Conservation (phyloP, 352 stramenopile species). For the Salisapilia sapeloensis region DNA sequence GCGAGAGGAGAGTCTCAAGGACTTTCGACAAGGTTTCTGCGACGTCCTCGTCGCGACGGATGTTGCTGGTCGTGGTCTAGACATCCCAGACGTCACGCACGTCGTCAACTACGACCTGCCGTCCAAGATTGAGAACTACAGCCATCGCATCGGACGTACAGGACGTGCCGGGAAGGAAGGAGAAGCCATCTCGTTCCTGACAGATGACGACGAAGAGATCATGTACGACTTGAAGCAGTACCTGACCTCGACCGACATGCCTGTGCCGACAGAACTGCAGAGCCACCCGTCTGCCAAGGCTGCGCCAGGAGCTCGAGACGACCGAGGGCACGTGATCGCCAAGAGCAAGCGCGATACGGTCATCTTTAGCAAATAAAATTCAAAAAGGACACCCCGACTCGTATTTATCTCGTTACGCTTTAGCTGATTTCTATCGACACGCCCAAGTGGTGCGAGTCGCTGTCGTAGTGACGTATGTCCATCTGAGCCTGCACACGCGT, state of each 20-base stretch:
- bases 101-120: constrained; percentile 99
- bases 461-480: constrained; percentile 72
- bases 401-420: not conserved
- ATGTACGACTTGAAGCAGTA: constrained; percentile 96
- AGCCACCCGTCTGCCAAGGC: constrained; percentile 87
- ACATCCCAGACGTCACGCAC: constrained; percentile 97
- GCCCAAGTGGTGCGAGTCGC: constrained; percentile 64
- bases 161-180: constrained; percentile 95
- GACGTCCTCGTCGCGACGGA: constrained; percentile 90
- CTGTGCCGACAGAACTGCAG: constrained; percentile 87
- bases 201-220: constrained; percentile 92
- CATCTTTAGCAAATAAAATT: constrained; percentile 53
- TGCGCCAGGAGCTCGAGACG: constrained; percentile 54
- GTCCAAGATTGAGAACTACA: constrained; percentile 96
- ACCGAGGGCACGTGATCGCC: constrained; percentile 78
- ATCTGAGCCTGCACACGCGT: constrained; percentile 60
- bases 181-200: constrained; percentile 95
- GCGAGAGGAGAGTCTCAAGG: constrained; percentile 83
- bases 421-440: constrained; percentile 73
- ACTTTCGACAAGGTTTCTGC: constrained; percentile 78
- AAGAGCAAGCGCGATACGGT: constrained; percentile 76
- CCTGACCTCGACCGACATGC: constrained; percentile 88
- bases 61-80: constrained; percentile 90
- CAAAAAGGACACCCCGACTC: constrained; percentile 2
- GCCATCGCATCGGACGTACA: constrained; percentile 96